These are phyloP conservation scores for Picochlorum sp. DNA, from an alignment of 139 green algal genomes.

Conservation along the genomic window DNA sequence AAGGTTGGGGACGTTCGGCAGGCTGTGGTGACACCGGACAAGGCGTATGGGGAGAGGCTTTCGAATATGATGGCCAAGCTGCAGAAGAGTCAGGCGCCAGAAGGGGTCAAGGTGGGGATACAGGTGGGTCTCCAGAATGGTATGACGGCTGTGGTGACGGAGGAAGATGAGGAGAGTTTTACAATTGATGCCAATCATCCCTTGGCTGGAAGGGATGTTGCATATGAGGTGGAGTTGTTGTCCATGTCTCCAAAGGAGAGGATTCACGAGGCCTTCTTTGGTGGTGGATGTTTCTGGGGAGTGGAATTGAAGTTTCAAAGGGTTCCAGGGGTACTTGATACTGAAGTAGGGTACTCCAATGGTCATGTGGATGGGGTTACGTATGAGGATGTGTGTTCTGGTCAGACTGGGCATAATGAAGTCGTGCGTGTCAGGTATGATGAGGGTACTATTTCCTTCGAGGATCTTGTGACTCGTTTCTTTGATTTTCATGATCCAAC, in stretches of 20 bases:
- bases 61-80: conserved; percentile 32
- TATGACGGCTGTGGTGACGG: conserved; percentile 26
- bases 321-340: conserved; percentile 63
- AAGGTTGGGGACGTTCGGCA: conserved; percentile 40
- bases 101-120: conserved; percentile 36
- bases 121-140: conserved; percentile 46
- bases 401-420: conserved; percentile 60
- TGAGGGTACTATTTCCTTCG: conserved; percentile 35
- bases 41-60: conserved; percentile 34
- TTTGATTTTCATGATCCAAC: conserved; percentile 69
- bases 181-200: conserved; percentile 64
- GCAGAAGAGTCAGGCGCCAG: conserved; percentile 26
- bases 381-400: conserved; percentile 51
- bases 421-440: conserved; percentile 78
- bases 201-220: conserved; percentile 58
- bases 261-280: conserved; percentile 45
- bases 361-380: conserved; percentile 24
- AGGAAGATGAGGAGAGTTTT: conserved; percentile 7
- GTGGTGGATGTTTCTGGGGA: conserved; percentile 49
- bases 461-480: conserved; percentile 65
- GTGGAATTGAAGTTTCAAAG: conserved; percentile 50
- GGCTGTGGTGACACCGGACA: conserved; percentile 27
- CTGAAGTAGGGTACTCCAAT: conserved; percentile 58
- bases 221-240: conserved; percentile 62
- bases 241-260: conserved; percentile 21